Conservation (phyloP, 2,329 filamentous ascomycete genomes). For the Fusarium newnesense region DNA sequence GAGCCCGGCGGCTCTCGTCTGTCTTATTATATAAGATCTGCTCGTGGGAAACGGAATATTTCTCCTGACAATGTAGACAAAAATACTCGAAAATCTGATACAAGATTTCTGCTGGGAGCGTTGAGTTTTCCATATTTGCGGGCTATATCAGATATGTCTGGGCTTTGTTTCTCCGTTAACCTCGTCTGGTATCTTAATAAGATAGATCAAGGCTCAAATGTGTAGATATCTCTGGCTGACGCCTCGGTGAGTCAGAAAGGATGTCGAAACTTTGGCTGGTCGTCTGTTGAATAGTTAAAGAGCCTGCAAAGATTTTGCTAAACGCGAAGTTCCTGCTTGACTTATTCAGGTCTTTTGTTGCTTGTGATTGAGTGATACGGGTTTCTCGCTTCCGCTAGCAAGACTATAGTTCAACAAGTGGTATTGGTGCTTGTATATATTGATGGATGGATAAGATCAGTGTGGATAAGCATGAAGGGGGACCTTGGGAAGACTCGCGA, state of each 20-base stretch:
- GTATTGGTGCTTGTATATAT: rapidly evolving
- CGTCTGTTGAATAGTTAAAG: background rate
- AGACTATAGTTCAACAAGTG: background rate
- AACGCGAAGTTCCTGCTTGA: background rate
- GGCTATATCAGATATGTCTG: background rate
- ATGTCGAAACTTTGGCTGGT: background rate
- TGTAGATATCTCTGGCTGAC: background rate
- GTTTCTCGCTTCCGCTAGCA: background rate
- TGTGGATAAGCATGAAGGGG: background rate
- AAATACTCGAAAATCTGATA: conserved; percentile 2
- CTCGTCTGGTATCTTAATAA: background rate
- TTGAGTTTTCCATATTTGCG: background rate
- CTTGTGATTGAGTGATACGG: background rate
- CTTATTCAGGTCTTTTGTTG: background rate
- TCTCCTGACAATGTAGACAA: conserved; percentile 17
- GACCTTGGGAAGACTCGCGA: background rate
- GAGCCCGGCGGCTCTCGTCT: background rate
- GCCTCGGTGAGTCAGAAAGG: background rate
- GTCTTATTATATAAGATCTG: background rate
- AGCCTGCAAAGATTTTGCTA: background rate
- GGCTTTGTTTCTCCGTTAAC: background rate
- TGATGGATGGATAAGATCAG: background rate
- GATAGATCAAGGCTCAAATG: background rate
- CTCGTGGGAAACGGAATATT: background rate
- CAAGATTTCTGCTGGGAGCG: background rate